Percentiles rank a stretch among this genome's conserved stretches.
Conservation (phyloP, 805 yeast genomes). For the Brettanomyces naardenensis region DNA sequence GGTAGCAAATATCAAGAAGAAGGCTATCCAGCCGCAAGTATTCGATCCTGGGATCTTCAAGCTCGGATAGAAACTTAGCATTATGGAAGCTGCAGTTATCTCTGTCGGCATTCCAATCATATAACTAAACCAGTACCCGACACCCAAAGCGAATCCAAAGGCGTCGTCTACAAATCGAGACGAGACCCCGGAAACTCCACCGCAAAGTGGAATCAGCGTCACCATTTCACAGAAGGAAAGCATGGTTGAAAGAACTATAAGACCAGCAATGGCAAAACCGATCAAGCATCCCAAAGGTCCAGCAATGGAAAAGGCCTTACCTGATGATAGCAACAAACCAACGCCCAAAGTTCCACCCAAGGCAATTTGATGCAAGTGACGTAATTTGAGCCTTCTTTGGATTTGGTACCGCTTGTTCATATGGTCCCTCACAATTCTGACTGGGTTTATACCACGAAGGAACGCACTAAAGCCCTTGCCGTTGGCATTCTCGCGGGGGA, state of each 20-base stretch:
- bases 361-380: conserved; percentile 73
- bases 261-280: conserved; percentile 59
- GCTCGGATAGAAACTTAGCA: conserved; percentile 59
- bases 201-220: conserved; percentile 69
- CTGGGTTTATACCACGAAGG: conserved; percentile 4
- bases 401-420: conserved; percentile 23
- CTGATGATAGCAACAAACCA: conserved; percentile 61
- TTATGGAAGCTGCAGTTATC: conserved; percentile 70
- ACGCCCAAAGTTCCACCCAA: conserved; percentile 77
- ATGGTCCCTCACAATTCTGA: conserved; percentile 10
- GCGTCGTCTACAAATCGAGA: conserved; percentile 73
- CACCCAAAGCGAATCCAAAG: conserved; percentile 66
- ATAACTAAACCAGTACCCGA: conserved; percentile 68
- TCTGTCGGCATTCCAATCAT: conserved; percentile 72
- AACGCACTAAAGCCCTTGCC: neutral
- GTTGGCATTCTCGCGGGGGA: neutral
- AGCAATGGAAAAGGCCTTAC: conserved; percentile 63
- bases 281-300: conserved; percentile 73
- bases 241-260: conserved; percentile 61
- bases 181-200: conserved; percentile 69
- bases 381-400: conserved; percentile 51
- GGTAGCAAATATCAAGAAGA: conserved; percentile 41
- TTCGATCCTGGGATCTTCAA: conserved; percentile 44
- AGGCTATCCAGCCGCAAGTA: conserved; percentile 61
- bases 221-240: conserved; percentile 77